Base-by-base conservation (phyloP, 2,329 filamentous ascomycete species). In the Macrophomina pseudophaseolina region DNA sequence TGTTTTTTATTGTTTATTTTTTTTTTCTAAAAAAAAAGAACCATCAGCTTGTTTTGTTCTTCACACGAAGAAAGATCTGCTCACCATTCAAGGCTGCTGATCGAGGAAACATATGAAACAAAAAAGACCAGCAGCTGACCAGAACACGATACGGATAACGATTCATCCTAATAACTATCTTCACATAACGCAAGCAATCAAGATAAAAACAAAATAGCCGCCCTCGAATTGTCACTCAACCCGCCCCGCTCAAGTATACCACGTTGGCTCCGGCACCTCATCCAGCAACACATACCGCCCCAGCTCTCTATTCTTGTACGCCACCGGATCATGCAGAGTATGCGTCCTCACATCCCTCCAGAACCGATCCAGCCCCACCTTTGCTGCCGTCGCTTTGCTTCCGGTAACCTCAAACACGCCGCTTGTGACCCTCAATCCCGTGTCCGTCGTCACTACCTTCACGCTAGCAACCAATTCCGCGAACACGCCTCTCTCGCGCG, bases 261-360 rank as follows among this genome's bases (percentile, higher is more conserved):
- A 89, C 4, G 84, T 87, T 14, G 85, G 82, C 74, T 84, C 81
- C 0, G 87, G 87, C 11, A 84, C 72, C 77, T 90, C 86, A 14
- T 80, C 82, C 59, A 89, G 71, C 65, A 90, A 71, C 46, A 84
- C 79, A 72, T 82, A 90, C 28, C 85, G 76, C 0, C 88, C 88
- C 62, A 90, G 71, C 75, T 90, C 88, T 3, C 85, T 76, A 66
- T 89, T 87, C 81, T 90, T 90, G 71, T 90, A 90, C 30, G 87
- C 85, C 33, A 90, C 87, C 0, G 88, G 88, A 74, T 90, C 88
- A 76, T 90, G 88, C 71, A 91, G 74, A 0, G 84, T 86, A 75
- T 91, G 88, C 4, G 87, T 90, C 5, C 88, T 76, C n/a, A 90
- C 78, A 71, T 91, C 88, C 53, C 88, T 81, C 87, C 87, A 90